Base-by-base conservation (phyloP, 441 rosid genomes). In the Pelargonium myrrhifolium region DNA sequence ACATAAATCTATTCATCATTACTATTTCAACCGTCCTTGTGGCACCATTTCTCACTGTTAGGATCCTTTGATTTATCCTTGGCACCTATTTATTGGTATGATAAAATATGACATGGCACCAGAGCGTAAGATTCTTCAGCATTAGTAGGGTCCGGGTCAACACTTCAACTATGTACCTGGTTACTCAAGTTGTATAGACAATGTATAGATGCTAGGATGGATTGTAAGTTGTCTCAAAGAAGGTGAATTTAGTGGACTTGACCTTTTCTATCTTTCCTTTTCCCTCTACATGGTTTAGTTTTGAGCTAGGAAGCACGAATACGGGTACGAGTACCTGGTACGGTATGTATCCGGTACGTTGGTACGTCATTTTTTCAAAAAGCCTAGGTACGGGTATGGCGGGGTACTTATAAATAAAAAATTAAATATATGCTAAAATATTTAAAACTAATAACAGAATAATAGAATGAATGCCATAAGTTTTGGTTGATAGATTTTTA, bases 1-100 rank as follows among this genome's bases (percentile, higher is more conserved):
- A 53, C 26, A 24, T 24, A 51, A 40, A 24, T 55, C 11, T 17
- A 7, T 55, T 55, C 24, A 55, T 17, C 60, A 55, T 10, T 6
- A 55, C 18, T 55, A 18, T 55, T 18, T 2, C 60, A 55, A 18
- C 4, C 24, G 4, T 6, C 12, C 60, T 47, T 17, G 60, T 55
- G 60, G 60, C 60, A 55, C 60, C 18, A 17, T 55, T 55, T 51
- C 20, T 55, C 26, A n/a, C 22, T 53, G 59, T 53, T 53, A 53
- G 59, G 24, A 53, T 53, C 22, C 6, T 55, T 55, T 18, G 26
- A 55, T 55, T 55, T 55, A 18, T 55, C 24, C 0, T 17, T 55
- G 45, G 9, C 45, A 6, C 45, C 45, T 40, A 40, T 6, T 1
- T 40, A 40, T 40, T 40, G 45, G 45, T 40, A 40, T 40, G 45